Conservation (phyloP, 129 eudicot genomes). For the Pittosporum tobira region DNA sequence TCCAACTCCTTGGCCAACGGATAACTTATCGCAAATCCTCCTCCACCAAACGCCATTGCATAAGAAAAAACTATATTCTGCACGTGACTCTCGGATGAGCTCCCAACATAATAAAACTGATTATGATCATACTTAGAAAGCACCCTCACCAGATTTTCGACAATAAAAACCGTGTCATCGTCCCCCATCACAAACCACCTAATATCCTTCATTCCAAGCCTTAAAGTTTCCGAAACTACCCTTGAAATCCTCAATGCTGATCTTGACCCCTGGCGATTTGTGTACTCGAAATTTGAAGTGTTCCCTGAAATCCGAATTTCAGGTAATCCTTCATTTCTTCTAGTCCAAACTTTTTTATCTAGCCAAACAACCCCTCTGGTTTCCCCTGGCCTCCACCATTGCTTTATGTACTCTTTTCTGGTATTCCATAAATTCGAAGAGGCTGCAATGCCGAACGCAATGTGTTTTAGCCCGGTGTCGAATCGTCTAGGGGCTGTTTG, state of each 20-base stretch:
- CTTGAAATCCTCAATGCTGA: conserved; percentile 28
- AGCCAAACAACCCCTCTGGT: conserved; percentile 12
- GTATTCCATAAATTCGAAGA: conserved; percentile 28
- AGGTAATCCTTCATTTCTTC: conserved; percentile 27
- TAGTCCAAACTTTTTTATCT: neutral
- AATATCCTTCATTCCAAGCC: conserved; percentile 29
- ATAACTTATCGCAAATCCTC: conserved; percentile 21
- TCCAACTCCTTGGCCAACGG: conserved; percentile 22
- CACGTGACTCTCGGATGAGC: conserved; percentile 33
- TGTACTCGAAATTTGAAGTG: conserved; percentile 5
- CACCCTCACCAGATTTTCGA: conserved; percentile 48
- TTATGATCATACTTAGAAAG: conserved; percentile 54
- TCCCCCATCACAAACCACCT: conserved; percentile 18
- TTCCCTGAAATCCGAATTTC: conserved; percentile 20
- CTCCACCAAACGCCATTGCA: conserved; percentile 27
- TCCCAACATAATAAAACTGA: conserved; percentile 65
- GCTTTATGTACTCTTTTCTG: conserved; percentile 22
- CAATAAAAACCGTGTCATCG: conserved; percentile 10
- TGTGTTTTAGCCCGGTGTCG: conserved; percentile 44
- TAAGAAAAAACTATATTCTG: conserved; percentile 22
- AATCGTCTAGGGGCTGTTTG: neutral
- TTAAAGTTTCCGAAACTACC: conserved; percentile 64
- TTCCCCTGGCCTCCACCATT: conserved; percentile 66
- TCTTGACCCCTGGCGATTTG: conserved; percentile 5
- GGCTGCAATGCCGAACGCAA: conserved; percentile 69